A percentile compares a stretch with the other conserved stretches of the same genome.
Conservation (phyloP, 2,329 filamentous ascomycete genomes). For the Claviceps sp. region DNA sequence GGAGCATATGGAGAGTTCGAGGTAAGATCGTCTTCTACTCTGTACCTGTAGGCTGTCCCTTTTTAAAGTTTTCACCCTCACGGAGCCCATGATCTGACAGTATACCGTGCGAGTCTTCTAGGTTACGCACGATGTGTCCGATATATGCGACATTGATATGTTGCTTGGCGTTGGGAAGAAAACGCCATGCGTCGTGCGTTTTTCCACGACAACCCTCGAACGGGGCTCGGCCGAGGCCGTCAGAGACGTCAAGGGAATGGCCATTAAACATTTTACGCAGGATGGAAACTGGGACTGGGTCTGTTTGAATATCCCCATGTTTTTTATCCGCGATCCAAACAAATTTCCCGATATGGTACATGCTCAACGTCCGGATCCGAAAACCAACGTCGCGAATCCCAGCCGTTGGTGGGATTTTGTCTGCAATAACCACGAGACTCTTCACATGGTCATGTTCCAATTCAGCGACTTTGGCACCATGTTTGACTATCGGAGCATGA, state of each 20-base stretch:
- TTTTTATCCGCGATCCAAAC: constrained; percentile 61
- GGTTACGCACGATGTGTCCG: constrained; percentile 41
- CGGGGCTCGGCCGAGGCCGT: constrained; percentile 53
- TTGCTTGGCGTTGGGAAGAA: constrained; percentile 40
- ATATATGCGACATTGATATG: constrained; percentile 41
- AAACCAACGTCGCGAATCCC: constrained; percentile 56
- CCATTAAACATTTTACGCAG: constrained; percentile 45
- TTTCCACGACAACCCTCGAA: constrained; percentile 59
- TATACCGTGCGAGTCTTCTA: background rate
- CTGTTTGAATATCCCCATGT: constrained; percentile 64
- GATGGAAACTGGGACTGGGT: constrained; percentile 63
- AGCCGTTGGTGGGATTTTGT: constrained; percentile 41
- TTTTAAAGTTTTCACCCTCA: background rate
- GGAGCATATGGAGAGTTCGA: constrained; percentile 45
- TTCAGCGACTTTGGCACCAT: constrained; percentile 55
- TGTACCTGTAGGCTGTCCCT: background rate
- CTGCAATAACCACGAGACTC: constrained; percentile 45
- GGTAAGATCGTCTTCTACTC: background rate
- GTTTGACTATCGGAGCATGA: constrained; percentile 52
- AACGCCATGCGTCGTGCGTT: constrained; percentile 45
- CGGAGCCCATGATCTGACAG: too few relatives aligned
- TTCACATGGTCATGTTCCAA: constrained; percentile 51
- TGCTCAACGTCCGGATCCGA: constrained; percentile 63
- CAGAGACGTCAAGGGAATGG: constrained; percentile 58
- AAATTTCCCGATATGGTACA: constrained; percentile 68